Evolutionary conservation across 2,329 filamentous ascomycete species (phyloP).

Genomic region (Nemania sp.): DNA sequence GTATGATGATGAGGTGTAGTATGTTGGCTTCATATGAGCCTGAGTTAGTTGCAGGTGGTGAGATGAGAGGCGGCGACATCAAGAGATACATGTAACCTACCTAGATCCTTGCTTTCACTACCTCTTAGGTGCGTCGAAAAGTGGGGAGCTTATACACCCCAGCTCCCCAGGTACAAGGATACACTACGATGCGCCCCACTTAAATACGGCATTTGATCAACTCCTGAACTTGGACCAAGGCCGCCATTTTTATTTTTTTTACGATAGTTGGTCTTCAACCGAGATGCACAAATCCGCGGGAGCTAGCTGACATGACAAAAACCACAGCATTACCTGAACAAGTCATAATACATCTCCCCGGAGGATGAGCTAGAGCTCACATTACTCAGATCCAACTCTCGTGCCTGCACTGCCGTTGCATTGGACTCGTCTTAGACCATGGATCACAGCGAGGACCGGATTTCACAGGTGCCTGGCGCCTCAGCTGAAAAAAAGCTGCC

Average conservation of each 20-base stretch:
- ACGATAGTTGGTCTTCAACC: background rate
- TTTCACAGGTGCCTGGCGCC: conserved; percentile 30
- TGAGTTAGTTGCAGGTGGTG: too few relatives aligned
- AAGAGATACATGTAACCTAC: too few relatives aligned
- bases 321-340: background rate
- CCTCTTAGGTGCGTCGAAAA: too few relatives aligned
- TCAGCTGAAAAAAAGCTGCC: conserved; percentile 34
- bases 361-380: conserved; percentile 21
- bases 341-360: conserved; percentile 25
- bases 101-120: too few relatives aligned
- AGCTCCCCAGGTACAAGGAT: too few relatives aligned
- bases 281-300: background rate
- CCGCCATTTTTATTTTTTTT: conserved; percentile 10
- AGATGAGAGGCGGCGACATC: too few relatives aligned
- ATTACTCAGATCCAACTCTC: background rate
- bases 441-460: conserved; percentile 5
- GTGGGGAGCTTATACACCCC: too few relatives aligned
- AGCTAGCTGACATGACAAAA: conserved; percentile 20
- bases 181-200: too few relatives aligned
- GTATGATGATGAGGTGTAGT: too few relatives aligned
- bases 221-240: conserved; percentile 5
- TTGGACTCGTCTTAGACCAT: conserved; percentile 2
- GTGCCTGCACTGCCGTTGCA: background rate
- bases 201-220: too few relatives aligned
- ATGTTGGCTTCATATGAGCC: too few relatives aligned